Evolutionary conservation across 73 alveolate genomes (phyloP), one percentile per base, ranked within the genome.

Genomic region (Paramecium bursaria): DNA sequence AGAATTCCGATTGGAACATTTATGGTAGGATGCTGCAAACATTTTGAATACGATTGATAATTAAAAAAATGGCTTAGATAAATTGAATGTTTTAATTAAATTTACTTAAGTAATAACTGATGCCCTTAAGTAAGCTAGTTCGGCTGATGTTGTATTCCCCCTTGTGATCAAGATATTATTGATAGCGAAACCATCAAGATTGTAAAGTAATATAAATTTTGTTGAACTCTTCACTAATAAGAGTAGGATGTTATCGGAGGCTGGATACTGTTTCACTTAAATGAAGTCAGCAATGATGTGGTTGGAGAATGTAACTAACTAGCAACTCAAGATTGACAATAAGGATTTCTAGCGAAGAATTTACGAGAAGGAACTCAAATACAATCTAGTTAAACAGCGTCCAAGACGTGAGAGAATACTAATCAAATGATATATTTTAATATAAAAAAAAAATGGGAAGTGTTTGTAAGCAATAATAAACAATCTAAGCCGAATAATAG

Each of bases 391-490:
- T 14, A 39, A 67, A 67, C 39, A 47, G n/a, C 14, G 82, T 39
- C 23, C 29, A 27, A 31, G 82, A 67, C 33, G 9, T 21, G 29
- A 39, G 17, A 21, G 48, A 39, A 42, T 39, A 19, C 46, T 31
- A 25, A 13, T 67, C 33, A 39, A 19, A 39, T 67, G 55, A 67
- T 67, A n/a, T n/a, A n/a, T n/a, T 35, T 23, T 67, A 67, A 39
- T 67, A 33, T 35, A 39, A 67, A 67, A 33, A 67, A 11, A 67
- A 67, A 39, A 67, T 67, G 82, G 82, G 82, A 67, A 67, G 57
- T 42, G 44, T 67, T 42, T 67, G 82, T 27, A 67, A 67, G 27
- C 21, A 67, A 67, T 67, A 67, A 30, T 15, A 21, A 3, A 53
- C 33, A 67, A 17, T 21, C 14, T 35, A 39, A 67, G 27, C 44